These are phyloP conservation scores for Dendrothele bispora DNA, from an alignment of 768 basidiomycete genomes.

Conservation along the genomic window DNA sequence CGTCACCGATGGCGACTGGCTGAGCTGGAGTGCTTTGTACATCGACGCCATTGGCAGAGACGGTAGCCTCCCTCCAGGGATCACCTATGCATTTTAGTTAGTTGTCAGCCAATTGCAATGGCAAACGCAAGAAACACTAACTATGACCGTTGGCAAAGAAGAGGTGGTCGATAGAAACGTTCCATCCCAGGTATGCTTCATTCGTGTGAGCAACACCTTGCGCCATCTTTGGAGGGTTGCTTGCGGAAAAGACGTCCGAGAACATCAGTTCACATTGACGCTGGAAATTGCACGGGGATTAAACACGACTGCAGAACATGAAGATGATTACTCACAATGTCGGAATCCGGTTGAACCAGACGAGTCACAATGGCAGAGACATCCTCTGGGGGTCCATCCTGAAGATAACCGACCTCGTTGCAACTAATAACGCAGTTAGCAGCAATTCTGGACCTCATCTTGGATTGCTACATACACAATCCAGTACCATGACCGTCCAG, in stretches of 20 bases:
- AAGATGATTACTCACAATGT: conserved; percentile 50
- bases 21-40: conserved; percentile 50
- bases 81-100: conserved; percentile 46
- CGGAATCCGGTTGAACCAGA: conserved; percentile 53
- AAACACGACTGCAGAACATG: background rate
- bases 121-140: conserved; percentile 30
- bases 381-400: conserved; percentile 44
- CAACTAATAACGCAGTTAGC: conserved; percentile 41
- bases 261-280: conserved; percentile 74
- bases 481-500: conserved; percentile 68
- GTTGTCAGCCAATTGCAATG: background rate
- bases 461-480: conserved; percentile 49
- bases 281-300: conserved; percentile 27
- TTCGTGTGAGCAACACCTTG: conserved; percentile 48
- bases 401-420: conserved; percentile 66
- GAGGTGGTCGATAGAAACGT: conserved; percentile 52
- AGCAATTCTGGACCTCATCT: background rate
- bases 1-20: conserved; percentile 58
- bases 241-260: conserved; percentile 49
- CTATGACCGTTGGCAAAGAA: conserved; percentile 73
- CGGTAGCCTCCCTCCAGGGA: conserved; percentile 70
- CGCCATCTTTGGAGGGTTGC: conserved; percentile 32
- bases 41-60: conserved; percentile 53
- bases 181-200: conserved; percentile 58
- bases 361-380: conserved; percentile 51